phyloP scores from a whole-genome alignment of 345 rosid genomes.

The Eutrema heterophyllum region DNA sequence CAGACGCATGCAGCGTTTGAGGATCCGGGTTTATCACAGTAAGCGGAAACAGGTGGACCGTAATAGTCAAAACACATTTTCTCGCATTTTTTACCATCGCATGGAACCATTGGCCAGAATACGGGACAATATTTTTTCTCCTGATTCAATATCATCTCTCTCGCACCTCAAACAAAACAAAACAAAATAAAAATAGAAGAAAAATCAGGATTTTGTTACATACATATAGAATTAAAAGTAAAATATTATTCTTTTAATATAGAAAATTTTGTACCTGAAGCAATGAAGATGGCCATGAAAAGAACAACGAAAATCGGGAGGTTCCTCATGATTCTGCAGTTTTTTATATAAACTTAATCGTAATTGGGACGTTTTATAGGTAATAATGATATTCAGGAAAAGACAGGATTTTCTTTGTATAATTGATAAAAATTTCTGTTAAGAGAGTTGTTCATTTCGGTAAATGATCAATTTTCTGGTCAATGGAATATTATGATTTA shows the following conservation, averaged over 20 bases:
- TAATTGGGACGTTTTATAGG: background rate
- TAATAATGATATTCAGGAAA: background rate
- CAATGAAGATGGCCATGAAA: constrained; percentile 23
- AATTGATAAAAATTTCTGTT: background rate
- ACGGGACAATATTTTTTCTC: background rate
- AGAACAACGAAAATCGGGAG: background rate
- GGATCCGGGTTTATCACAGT: background rate
- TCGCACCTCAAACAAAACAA: constrained; percentile 3
- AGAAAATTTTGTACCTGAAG: constrained; percentile 4
- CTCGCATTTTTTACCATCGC: constrained; percentile 12
- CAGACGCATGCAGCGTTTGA: constrained; percentile 21
- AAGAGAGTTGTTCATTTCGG: background rate
- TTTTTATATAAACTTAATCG: background rate
- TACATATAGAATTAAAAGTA: background rate
- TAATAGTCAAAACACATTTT: constrained; percentile 13
- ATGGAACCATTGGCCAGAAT: constrained; percentile 26
- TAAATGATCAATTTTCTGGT: background rate
- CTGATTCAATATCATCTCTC: constrained; percentile 17
- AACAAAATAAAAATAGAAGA: accelerated
- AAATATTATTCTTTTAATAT: background rate
- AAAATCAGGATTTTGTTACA: background rate
- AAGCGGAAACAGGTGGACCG: constrained; percentile 7
- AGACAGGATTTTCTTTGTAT: background rate
- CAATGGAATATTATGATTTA: background rate
- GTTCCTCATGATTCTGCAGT: constrained; percentile 14